Evolutionary conservation across 2,329 filamentous ascomycete species (phyloP), one percentile per base, ranked within the genome.

Genomic region (Venturia aucupariae): DNA sequence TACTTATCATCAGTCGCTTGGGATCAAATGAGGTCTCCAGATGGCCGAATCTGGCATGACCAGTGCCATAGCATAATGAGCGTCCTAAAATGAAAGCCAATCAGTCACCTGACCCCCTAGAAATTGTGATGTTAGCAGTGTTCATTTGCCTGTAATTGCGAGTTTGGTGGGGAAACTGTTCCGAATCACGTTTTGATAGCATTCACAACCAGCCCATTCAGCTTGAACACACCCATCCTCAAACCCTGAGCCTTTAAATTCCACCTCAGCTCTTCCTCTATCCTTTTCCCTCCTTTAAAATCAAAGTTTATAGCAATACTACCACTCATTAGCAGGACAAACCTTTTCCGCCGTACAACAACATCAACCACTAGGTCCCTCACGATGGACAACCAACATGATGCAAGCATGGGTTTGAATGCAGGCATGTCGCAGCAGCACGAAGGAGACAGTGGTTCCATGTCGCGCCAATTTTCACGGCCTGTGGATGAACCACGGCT

Each of bases 391-490:
- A 22, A n/a, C 22, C 46, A 51, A 51, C 2, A 51, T 22, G 22
- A 22, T 17, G 46, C 22, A 48, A 27, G 11, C 11, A 48, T 51
- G 46, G 22, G 22, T 22, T 51, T n/a, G 8, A 17, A 22, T 51
- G 22, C n/a, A 51, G 27, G 10, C 46, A 51, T 51, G 46, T 27
- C 22, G 46, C 46, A 27, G 46, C 46, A 51, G 46, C 27, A 10
- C 46, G 8, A 10, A 24, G 46, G 22, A 51, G 22, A n/a, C 11
- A 24, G 27, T 27, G 46, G 22, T 10, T 11, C 35, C 35, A 38
- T 38, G 35, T 11, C 35, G 11, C 35, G 68, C 70, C 27, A 73
- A 76, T 0, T 70, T 81, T 3, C 72, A 69, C 57, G 63, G 71
- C 13, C 70, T 71, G 2, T 78, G 78, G 67, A 63, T 67, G 6